Base-by-base conservation (phyloP, 495 filamentous ascomycete species). In the Talaromyces stipitatus region DNA sequence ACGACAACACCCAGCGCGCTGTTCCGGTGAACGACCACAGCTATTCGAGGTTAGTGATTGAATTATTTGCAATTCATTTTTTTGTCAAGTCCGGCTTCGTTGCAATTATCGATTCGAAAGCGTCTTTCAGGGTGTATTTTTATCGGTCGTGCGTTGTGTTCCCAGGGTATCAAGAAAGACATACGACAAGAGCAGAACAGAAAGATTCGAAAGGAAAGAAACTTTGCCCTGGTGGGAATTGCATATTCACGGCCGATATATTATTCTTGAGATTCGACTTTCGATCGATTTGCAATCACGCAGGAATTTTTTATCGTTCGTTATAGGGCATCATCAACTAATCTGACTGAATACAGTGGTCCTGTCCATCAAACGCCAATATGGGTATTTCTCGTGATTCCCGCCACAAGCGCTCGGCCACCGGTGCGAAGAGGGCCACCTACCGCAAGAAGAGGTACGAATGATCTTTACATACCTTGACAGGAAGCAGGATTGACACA, bases 331-430 rank as follows among this genome's bases (percentile, higher is more conserved):
- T 20, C 16, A 43, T 16, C 12, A 33, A 43, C 32, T 55, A 27
- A 38, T 24, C 24, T 27, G 18, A 27, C 23, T 23, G n/a, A n/a
- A n/a, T n/a, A n/a, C 23, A 62, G 65, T 66, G 82, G 79, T 81
- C 77, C 76, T 70, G 70, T 72, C 70, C 69, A 82, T 71, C 65
- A 71, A 78, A 71, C 78, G 84, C 82, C 82, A 87, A 82, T 77
- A 97, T 97, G 92, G 92, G 92, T 97, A 97, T 97, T 79, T 96
- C 92, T 79, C 89, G 92, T 77, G 92, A 97, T 79, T 95, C 90
- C 69, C 90, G 92, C 81, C 92, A 97, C 85, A 97, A 97, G 88
- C 91, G 92, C 80, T 88, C 89, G 77, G 90, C 90, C 75, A 91
- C 92, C 69, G 92, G 92, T 81, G 92, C 92, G 66, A 97, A 96